Base-by-base conservation (phyloP, 805 yeast species). In the Tetrapisispora phaffii region DNA sequence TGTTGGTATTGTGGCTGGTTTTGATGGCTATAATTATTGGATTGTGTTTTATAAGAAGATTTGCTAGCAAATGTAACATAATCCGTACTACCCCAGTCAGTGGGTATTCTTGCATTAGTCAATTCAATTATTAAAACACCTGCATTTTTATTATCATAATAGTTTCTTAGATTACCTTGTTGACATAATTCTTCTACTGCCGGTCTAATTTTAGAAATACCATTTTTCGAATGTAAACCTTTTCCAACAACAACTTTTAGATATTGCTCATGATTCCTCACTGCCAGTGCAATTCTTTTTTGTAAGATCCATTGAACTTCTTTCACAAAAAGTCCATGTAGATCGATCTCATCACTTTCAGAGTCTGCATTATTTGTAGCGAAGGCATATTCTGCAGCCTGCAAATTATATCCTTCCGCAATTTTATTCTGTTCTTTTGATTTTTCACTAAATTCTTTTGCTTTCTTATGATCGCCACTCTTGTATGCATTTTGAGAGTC, bases 321-420 rank as follows among this genome's bases (percentile, higher is more conserved):
- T 60, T 80, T 82, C 17, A 90, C 94, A 55, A 73, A 89, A 26
- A 90, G 68, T 0, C 98, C 98, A 63, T 90, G 98, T 44, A 90
- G 71, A 66, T 90, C 97, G 50, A 90, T 87, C 64, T 90, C 97
- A 62, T 86, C 82, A 21, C 73, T 72, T 28, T 75, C 80, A n/a
- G 90, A 80, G 58, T 89, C 97, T 34, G 85, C 76, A 59, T 90
- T 90, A 63, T 90, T 90, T 52, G 84, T 89, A 36, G 80, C 70
- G 62, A 90, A 90, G 1, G 85, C 96, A 57, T 81, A 88, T 61
- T 81, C 86, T 1, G 96, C 97, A 4, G 97, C 98, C 62, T 80
- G 77, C 17, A 71, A 67, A 64, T 89, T 89, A 59, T 72, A 77
- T 33, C 69, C 60, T 37, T 87, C 95, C 29, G 87, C 93, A 51